These are phyloP conservation scores for Dothiorella sarmentorum DNA, from an alignment of 2,329 filamentous ascomycete species.

Conservation along the genomic window DNA sequence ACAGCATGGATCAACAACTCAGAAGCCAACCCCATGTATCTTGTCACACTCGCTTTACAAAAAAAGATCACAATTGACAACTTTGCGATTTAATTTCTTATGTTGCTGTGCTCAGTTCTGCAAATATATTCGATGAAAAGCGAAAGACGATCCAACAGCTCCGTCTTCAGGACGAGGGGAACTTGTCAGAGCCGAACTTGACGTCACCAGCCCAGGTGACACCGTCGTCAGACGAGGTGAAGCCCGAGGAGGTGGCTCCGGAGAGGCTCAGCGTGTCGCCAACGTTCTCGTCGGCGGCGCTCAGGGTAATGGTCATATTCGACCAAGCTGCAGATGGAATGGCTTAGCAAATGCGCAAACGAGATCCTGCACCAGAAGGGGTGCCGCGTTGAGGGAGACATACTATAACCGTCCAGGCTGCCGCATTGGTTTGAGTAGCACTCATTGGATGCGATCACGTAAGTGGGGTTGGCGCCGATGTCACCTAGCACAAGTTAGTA, in stretches of 20 bases:
- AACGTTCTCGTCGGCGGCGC: conserved; percentile 5
- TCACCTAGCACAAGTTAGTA: neutral
- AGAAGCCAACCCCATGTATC: too few species aligned
- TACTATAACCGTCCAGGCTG: conserved; percentile 5
- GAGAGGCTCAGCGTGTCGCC: neutral
- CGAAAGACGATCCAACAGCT: neutral
- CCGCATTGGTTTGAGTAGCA: conserved; percentile 13
- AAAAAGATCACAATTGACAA: too few species aligned
- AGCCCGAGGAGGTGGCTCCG: neutral
- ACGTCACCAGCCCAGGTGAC: conserved; percentile 19
- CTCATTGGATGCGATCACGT: conserved; percentile 22
- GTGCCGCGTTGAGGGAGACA: neutral
- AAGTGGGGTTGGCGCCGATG: conserved; percentile 2
- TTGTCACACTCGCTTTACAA: too few species aligned
- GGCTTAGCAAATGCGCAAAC: neutral
- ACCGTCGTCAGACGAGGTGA: conserved; percentile 14
- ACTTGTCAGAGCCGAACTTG: conserved; percentile 15
- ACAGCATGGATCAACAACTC: too few species aligned
- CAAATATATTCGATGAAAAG: neutral
- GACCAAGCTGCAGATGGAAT: neutral
- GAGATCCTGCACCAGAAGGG: neutral
- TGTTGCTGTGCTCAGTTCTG: neutral
- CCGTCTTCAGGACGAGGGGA: neutral
- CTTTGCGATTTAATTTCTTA: too few species aligned
- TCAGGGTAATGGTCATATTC: conserved; percentile 11